These are phyloP conservation scores for Echium plantagineum DNA, from an alignment of 257 asterid species.

Conservation along the genomic window DNA sequence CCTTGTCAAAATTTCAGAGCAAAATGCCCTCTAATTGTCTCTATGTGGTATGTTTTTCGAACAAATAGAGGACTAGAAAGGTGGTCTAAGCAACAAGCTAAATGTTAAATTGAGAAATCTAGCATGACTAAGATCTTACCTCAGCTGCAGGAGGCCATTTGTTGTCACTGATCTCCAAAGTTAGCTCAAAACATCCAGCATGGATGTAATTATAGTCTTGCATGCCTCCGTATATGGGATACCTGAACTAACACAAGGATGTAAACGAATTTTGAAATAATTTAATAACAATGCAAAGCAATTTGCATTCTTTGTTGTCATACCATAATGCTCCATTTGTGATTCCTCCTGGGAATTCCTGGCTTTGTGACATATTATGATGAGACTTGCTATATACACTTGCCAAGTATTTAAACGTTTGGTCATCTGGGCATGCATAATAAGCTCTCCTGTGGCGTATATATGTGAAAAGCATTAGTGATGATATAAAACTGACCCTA, in stretches of 20 bases:
- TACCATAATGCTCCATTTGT: slow-evolving; percentile 94
- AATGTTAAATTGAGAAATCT: not conserved
- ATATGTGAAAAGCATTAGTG: not conserved
- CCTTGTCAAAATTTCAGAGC: not conserved
- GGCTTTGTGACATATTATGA: slow-evolving; percentile 81
- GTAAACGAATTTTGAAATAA: slow-evolving; percentile 8
- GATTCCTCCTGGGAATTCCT: slow-evolving; percentile 84
- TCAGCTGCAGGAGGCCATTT: slow-evolving; percentile 86
- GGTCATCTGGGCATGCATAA: slow-evolving; percentile 80
- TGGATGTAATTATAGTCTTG: slow-evolving; percentile 94
- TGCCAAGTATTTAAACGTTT: slow-evolving; percentile 68
- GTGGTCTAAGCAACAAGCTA: slow-evolving; percentile 1
- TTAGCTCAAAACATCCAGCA: slow-evolving; percentile 75
- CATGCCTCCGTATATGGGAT: slow-evolving; percentile 97
- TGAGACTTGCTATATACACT: slow-evolving; percentile 70
- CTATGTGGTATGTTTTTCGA: not conserved
- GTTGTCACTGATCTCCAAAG: slow-evolving; percentile 85
- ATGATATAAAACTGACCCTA: not conserved
- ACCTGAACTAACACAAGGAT: slow-evolving; percentile 41
- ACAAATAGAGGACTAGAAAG: not conserved
- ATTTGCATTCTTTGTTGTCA: slow-evolving; percentile 4
- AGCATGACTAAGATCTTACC: slow-evolving; percentile 31
- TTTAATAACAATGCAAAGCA: not conserved
- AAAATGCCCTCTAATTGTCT: not conserved
- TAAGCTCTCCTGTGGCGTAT: slow-evolving; percentile 46